phyloP scores from a whole-genome alignment of 768 basidiomycete species.

The Paxillus rubicundulus region DNA sequence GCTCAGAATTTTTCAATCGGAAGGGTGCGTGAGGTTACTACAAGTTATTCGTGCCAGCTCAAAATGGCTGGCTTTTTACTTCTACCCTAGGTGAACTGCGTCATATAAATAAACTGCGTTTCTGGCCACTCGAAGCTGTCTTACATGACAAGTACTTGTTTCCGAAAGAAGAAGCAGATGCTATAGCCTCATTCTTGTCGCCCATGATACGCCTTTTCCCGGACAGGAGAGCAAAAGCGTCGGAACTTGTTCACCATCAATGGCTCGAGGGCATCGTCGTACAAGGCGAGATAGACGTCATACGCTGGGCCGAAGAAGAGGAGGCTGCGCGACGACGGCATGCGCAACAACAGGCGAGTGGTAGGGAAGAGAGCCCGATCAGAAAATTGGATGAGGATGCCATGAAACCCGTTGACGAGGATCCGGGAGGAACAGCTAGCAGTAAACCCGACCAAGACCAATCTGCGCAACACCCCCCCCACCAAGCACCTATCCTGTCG shows the following conservation, averaged over 20 bases:
- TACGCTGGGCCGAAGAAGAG: slow-evolving; percentile 59
- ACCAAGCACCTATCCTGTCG: slow-evolving; percentile 33
- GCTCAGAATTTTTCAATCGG: slow-evolving; percentile 93
- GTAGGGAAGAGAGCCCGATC: slow-evolving; percentile 8
- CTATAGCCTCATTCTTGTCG: slow-evolving; percentile 74
- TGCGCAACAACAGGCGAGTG: slow-evolving; percentile 10
- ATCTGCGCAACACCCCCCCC: not conserved
- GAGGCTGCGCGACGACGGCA: slow-evolving; percentile 33
- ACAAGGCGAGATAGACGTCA: slow-evolving; percentile 87
- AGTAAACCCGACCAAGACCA: slow-evolving; percentile 12
- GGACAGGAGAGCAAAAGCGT: slow-evolving; percentile 83
- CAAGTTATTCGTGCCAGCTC: slow-evolving; percentile 3
- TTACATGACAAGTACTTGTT: slow-evolving; percentile 96
- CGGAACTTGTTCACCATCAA: slow-evolving; percentile 79
- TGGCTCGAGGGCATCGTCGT: slow-evolving; percentile 88
- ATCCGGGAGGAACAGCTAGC: not conserved
- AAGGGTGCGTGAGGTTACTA: slow-evolving; percentile 57
- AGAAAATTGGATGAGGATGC: slow-evolving; percentile 43
- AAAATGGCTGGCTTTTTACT: slow-evolving; percentile 2
- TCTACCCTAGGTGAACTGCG: slow-evolving; percentile 67
- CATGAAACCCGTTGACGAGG: slow-evolving; percentile 77
- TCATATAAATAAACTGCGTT: slow-evolving; percentile 91
- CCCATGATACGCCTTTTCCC: slow-evolving; percentile 92
- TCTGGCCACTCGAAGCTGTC: slow-evolving; percentile 81
- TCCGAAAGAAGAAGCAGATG: slow-evolving; percentile 75